Evolutionary conservation across 2,329 filamentous ascomycete species (phyloP), one percentile per base, ranked within the genome.

Genomic region (Sporothrix euskadiensis): DNA sequence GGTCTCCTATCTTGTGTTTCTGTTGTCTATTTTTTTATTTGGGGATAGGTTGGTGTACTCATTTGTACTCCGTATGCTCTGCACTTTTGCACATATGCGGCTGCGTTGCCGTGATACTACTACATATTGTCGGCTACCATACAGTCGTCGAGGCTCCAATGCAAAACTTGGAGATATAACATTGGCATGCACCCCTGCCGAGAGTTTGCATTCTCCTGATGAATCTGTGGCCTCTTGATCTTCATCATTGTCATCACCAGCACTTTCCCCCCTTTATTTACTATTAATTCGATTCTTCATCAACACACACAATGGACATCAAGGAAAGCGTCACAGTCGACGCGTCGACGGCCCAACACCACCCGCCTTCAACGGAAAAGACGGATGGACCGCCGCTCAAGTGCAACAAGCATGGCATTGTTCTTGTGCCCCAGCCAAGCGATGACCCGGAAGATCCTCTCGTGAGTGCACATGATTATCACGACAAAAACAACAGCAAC

Each of bases 401-500:
- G 44, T 63, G 35, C 30, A 66, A 35, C 57, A 66, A 65, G 57
- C 22, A 72, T 9, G 70, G 70, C 49, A 72, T 66, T 30, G 70
- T 56, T 4, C 70, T 72, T 4, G 70, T 72, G 6, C 70, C 70
- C 4, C 59, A 72, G 61, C 70, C 70, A 9, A 72, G 57, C n/a
- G 70, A 72, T 32, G 70, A 72, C 6, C 70, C 70, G 0, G 70
- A 72, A 3, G 70, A 72, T 30, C 70, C 70, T 65, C 32, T 72
- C 32, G 70, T 72, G 54, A 8, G 57, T 35, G n/a, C 26, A 35
- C 66, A 10, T 4, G 6, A 32, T 8, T 26, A 44, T 54, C 52
- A 26, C 6, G 3, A 22, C 19, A 26, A 19, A 30, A 19, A 4
- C 30, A 49, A 32, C 2, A 12, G 19, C 30, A 14, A 7, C 57